Evolutionary conservation across 2,329 filamentous ascomycete genomes (phyloP), one percentile per base, ranked within the genome.

Genomic region (Alternaria novae-zelandiae): DNA sequence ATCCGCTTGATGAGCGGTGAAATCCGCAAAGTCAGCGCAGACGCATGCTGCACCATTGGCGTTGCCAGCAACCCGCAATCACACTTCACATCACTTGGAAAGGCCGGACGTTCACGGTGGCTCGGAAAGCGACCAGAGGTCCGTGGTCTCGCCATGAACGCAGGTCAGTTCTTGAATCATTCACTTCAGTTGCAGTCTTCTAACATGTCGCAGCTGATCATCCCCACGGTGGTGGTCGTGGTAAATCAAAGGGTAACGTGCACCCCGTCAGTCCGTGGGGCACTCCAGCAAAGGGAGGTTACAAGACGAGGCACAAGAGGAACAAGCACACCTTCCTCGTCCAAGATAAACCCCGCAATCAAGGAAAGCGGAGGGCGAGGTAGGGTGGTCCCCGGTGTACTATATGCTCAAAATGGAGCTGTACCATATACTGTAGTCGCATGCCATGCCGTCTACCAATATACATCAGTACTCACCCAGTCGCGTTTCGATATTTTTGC

Each of bases 241-340:
- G 96, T 85, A 99, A 99, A 85, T 97, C 94, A 61, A 99, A 99
- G 92, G 94, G 96, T 89, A 97, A 97, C 79, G 89, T 94, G 65
- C 87, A 97, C 78, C 96, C 96, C 32, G 93, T 96, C 74, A 97
- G 93, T 83, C 96, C 96, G 63, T 99, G 96, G 96, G 96, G 96
- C 79, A 91, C 89, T 78, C 95, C 93, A 78, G 88, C 92, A 81
- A 95, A 95, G 86, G 89, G 90, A 80, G 92, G 92, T 67, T 97
- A 91, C 88, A 98, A 97, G 87, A 97, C 95, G 50, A 89, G 95
- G 70, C 89, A 89, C 74, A 96, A 91, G 85, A 87, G 90, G 82
- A 97, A 97, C 80, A 83, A 91, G 82, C 97, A 98, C 86, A 96
- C 91, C 79, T 94, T 91, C 84, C 91, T 99, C 68, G 93, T 98